Evolutionary conservation across 1,139 yeast genomes (phyloP).

Genomic region (Zygosaccharomyces sapae): DNA sequence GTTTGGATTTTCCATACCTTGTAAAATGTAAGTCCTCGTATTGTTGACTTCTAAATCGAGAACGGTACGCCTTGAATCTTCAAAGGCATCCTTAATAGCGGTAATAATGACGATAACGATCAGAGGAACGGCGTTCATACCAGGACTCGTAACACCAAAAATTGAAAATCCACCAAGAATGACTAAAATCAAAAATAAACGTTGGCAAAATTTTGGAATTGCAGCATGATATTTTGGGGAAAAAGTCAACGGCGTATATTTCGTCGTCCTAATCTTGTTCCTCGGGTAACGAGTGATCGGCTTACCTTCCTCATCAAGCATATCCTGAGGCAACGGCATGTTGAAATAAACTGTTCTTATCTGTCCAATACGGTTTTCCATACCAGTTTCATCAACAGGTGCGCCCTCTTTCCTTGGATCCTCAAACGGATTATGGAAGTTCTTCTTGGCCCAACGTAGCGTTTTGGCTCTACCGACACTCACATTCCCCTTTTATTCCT

Average conservation of each 20-base stretch:
- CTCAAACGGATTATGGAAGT: slow-evolving; percentile 34
- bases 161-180: slow-evolving; percentile 83
- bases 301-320: slow-evolving; percentile 57
- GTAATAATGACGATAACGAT: slow-evolving; percentile 87
- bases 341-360: slow-evolving; percentile 63
- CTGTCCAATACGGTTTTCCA: slow-evolving; percentile 33
- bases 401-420: slow-evolving; percentile 23
- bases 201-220: slow-evolving; percentile 88
- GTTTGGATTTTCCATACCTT: slow-evolving; percentile 69
- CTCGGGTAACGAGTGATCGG: slow-evolving; percentile 63
- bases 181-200: slow-evolving; percentile 72
- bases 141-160: slow-evolving; percentile 90
- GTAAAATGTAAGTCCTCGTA: slow-evolving; percentile 71
- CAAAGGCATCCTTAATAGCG: slow-evolving; percentile 89
- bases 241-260: slow-evolving; percentile 86
- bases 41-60: slow-evolving; percentile 85
- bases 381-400: slow-evolving; percentile 27
- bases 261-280: slow-evolving; percentile 92
- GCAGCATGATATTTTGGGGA: slow-evolving; percentile 80
- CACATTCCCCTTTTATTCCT: slow-evolving; percentile 71
- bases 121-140: slow-evolving; percentile 86
- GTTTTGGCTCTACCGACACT: slow-evolving; percentile 41
- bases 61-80: slow-evolving; percentile 80
- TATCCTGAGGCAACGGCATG: slow-evolving; percentile 59
- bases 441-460: slow-evolving; percentile 39